Evolutionary conservation across 2,329 filamentous ascomycete genomes (phyloP), one percentile per base, ranked within the genome.

Genomic region (Aspergillus eucalypticola): DNA sequence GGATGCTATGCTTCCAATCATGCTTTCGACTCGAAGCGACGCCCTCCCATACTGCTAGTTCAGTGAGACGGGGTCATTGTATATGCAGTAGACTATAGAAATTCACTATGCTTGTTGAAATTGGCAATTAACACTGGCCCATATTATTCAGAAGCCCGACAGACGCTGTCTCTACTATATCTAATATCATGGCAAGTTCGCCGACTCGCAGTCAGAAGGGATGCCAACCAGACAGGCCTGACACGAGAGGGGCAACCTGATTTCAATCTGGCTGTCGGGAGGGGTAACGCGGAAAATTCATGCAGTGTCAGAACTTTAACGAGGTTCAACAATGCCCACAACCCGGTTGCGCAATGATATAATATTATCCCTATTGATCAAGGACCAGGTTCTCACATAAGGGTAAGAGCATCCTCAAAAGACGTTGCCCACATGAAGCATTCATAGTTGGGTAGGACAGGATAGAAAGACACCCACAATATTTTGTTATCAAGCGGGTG

Each of bases 291-390:
- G 53, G 38, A 55, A 32, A 11, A 32, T 21, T 23, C 29, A 58
- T 60, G 58, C 50, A 49, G n/a, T 51, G 58, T 62, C 60, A 60
- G 60, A 60, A 62, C 58, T 55, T 55, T 58, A 60, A 58, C 32
- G n/a, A 23, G 17, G 4, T 53, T 17, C 8, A 10, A 27, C 23
- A 35, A 23, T 3, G 19, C 21, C 5, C 41, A 44, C 41, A 44
- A 44, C 10, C 19, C 23, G 46, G 46, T n/a, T 21, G 23, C 23
- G 25, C 8, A 13, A 57, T 57, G 54, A 55, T 57, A 46, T 52
- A 50, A 62, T 56, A 23, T 15, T 25, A 13, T 27, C n/a, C 39
- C 35, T 23, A 10, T 17, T n/a, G 21, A 19, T n/a, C 46, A 19
- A 29, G 46, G n/a, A 50, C 8, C 15, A n/a, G 10, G n/a, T 50